Conservation (phyloP, 106 monocot species). For the Dendrobium chrysotoxum region DNA sequence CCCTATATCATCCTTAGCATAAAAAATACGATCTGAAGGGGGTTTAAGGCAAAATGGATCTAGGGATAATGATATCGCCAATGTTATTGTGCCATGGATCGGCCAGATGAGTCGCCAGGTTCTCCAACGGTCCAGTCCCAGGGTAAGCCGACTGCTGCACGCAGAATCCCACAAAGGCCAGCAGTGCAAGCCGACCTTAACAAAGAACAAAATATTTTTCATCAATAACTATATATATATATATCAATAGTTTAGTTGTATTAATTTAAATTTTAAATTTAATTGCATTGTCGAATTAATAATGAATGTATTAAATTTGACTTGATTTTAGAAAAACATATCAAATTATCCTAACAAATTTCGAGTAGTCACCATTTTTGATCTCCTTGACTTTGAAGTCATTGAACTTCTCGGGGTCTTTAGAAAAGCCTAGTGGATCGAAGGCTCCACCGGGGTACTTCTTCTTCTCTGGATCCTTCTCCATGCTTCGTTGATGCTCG, state of each 20-base stretch:
- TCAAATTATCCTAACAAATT: too few relatives aligned
- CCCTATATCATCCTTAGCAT: neutral
- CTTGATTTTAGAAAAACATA: too few relatives aligned
- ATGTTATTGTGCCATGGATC: constrained; percentile 99
- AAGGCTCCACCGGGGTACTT: constrained; percentile 97
- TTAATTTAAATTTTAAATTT: too few relatives aligned
- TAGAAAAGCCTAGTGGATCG: constrained; percentile 89
- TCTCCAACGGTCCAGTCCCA: constrained; percentile 93
- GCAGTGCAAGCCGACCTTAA: constrained; percentile 72
- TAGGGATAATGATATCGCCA: constrained; percentile 81
- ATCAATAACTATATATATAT: too few relatives aligned
- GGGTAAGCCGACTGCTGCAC: constrained; percentile 95
- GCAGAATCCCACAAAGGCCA: constrained; percentile 92
- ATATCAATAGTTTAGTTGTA: too few relatives aligned
- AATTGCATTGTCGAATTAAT: too few relatives aligned
- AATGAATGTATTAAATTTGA: too few relatives aligned
- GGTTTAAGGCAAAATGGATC: constrained; percentile 40
- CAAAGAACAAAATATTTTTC: neutral
- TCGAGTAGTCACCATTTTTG: constrained; percentile 56
- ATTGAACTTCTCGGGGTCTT: constrained; percentile 76
- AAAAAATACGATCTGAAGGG: neutral
- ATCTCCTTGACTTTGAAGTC: constrained; percentile 97
- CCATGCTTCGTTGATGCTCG: constrained; percentile 97
- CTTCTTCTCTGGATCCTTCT: constrained; percentile 96
- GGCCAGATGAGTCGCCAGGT: constrained; percentile 79